These are phyloP conservation scores for Rhodotorula paludigena DNA, from an alignment of 768 basidiomycete species.

Conservation along the genomic window DNA sequence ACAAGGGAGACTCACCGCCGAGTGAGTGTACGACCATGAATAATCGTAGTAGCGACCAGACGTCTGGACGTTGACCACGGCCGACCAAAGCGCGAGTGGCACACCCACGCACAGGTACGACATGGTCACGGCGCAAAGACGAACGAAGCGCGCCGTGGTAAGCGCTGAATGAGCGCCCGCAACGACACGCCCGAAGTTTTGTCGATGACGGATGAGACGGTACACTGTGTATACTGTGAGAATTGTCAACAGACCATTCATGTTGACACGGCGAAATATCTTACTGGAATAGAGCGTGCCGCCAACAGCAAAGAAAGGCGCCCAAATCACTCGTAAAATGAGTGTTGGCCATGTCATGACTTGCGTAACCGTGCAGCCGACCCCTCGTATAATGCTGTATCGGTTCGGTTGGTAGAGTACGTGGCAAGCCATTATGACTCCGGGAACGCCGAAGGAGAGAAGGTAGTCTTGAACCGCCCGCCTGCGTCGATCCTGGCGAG, in stretches of 20 bases:
- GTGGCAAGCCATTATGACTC: slow-evolving; percentile 23
- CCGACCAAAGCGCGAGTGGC: not conserved
- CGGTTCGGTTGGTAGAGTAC: slow-evolving; percentile 21
- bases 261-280: too few relatives aligned
- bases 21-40: not conserved
- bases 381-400: slow-evolving; percentile 4
- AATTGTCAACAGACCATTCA: not conserved
- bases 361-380: slow-evolving; percentile 10
- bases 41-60: not conserved
- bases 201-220: slow-evolving; percentile 20
- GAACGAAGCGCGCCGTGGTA: slow-evolving; percentile 30
- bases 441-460: slow-evolving; percentile 26
- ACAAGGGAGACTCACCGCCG: not conserved
- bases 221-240: slow-evolving; percentile 21
- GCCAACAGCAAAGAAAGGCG: slow-evolving; percentile 13
- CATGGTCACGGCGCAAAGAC: slow-evolving; percentile 13
- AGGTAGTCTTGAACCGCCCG: slow-evolving; percentile 21
- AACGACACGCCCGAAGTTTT: slow-evolving; percentile 26
- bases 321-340: slow-evolving; percentile 18
- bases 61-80: not conserved
- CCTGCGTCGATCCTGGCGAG: not conserved
- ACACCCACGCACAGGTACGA: slow-evolving; percentile 14
- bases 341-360: slow-evolving; percentile 20
- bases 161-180: slow-evolving; percentile 20
- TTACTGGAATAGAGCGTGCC: slow-evolving; percentile 16